Conservation (phyloP, 192 early-diverging fungal genomes). For the Umbelopsis sp. region DNA sequence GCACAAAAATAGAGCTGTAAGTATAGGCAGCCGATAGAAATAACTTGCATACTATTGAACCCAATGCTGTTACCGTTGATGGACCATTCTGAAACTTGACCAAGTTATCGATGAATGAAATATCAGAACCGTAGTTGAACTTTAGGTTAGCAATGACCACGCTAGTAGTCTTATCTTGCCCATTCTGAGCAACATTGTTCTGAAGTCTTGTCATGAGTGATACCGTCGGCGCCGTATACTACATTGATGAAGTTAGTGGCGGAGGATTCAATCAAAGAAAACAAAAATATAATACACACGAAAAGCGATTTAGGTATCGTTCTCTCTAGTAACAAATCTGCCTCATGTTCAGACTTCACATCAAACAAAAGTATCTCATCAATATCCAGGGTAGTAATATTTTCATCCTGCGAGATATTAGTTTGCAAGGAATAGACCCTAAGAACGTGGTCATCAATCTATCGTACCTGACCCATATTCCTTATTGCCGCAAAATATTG, state of each 20-base stretch:
- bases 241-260: neutral
- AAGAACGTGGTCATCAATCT: too few species aligned
- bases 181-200: slow-evolving; percentile 49
- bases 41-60: neutral
- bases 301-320: slow-evolving; percentile 47
- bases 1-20: neutral
- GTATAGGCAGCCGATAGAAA: too few species aligned
- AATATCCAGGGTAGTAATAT: slow-evolving; percentile 50
- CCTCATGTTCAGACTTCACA: slow-evolving; percentile 30
- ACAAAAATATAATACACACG: slow-evolving; percentile 26
- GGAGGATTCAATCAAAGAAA: neutral
- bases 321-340: slow-evolving; percentile 40
- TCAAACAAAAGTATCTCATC: slow-evolving; percentile 52
- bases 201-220: slow-evolving; percentile 54
- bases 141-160: slow-evolving; percentile 55
- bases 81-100: slow-evolving; percentile 60
- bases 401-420: slow-evolving; percentile 39
- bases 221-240: slow-evolving; percentile 52
- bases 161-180: slow-evolving; percentile 60
- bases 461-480: slow-evolving; percentile 45
- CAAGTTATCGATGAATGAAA: slow-evolving; percentile 52
- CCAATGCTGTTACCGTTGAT: slow-evolving; percentile 29
- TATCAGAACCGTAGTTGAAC: slow-evolving; percentile 42
- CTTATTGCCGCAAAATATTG: slow-evolving; percentile 52
- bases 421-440: too few species aligned